Percentiles rank a stretch among this genome's conserved stretches.
Conservation (phyloP, 441 rosid species). For the Erodium trifolium region DNA sequence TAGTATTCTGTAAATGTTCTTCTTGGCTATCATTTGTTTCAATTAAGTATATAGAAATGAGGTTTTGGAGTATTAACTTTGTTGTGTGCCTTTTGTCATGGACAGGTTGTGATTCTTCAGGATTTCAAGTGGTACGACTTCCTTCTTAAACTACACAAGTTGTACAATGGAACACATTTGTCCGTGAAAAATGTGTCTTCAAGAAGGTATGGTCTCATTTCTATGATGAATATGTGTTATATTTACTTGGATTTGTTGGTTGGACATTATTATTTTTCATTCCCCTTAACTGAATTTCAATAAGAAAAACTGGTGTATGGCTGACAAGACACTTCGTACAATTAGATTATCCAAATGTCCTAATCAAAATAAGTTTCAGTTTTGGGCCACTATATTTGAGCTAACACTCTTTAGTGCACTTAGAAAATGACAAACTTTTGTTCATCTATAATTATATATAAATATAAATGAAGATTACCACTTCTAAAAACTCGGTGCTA, state of each 20-base stretch:
- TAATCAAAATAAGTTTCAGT: not conserved
- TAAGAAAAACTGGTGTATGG: not conserved
- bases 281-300: not conserved
- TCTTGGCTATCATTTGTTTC: not conserved
- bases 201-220: slow-evolving; percentile 38
- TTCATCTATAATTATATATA: not conserved
- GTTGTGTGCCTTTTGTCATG: slow-evolving; percentile 14
- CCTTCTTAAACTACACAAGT: slow-evolving; percentile 54
- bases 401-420: not conserved
- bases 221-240: not conserved
- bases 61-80: slow-evolving; percentile 5
- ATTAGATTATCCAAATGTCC: not conserved
- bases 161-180: slow-evolving; percentile 84
- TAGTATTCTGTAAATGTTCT: slow-evolving; percentile 11
- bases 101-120: slow-evolving; percentile 84
- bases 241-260: not conserved
- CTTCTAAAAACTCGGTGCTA: not conserved
- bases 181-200: slow-evolving; percentile 61
- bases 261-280: not conserved
- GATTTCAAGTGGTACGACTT: slow-evolving; percentile 93
- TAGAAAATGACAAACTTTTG: not conserved
- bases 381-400: not conserved
- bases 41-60: not conserved
- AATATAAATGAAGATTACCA: not conserved
- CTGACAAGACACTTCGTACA: not conserved